phyloP scores from a whole-genome alignment of 768 basidiomycete species.

The Lactarius pseudohatsudake region DNA sequence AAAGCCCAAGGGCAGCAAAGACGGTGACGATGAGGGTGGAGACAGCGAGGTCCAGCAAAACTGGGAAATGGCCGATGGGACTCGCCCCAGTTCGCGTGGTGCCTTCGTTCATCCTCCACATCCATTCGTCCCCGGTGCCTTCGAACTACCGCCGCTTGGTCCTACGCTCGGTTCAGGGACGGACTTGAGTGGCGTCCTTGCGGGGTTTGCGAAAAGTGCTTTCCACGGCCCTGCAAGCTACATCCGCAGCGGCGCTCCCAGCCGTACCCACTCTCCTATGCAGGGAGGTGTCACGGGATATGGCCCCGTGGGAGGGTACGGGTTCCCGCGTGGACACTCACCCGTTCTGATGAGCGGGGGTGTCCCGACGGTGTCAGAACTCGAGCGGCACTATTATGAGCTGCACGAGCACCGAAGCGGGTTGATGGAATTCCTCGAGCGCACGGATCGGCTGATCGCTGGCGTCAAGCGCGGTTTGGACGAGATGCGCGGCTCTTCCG shows the following conservation, averaged over 20 bases:
- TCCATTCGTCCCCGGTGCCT: constrained; percentile 41
- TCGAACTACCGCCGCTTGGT: constrained; percentile 58
- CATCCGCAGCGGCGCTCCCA: constrained; percentile 61
- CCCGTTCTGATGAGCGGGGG: constrained; percentile 40
- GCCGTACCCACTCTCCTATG: constrained; percentile 70
- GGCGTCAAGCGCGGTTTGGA: constrained; percentile 74
- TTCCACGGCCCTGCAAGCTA: constrained; percentile 50
- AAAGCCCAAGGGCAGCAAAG: constrained; percentile 32
- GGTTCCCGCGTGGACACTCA: constrained; percentile 45
- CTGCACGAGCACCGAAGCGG: constrained; percentile 60
- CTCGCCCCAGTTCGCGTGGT: constrained; percentile 23
- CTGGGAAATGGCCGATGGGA: constrained; percentile 23
- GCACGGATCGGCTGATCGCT: constrained; percentile 71
- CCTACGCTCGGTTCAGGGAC: constrained; percentile 39
- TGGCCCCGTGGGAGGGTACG: constrained; percentile 30
- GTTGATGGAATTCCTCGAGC: constrained; percentile 72
- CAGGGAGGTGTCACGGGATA: constrained; percentile 44
- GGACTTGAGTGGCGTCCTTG: constrained; percentile 21
- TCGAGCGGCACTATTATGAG: constrained; percentile 70
- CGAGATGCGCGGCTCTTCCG: constrained; percentile 55
- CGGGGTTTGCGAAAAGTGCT: constrained; percentile 18
- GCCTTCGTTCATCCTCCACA: constrained; percentile 26
- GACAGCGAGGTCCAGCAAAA: constrained; percentile 26
- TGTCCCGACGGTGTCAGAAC: constrained; percentile 54
- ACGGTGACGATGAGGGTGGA: constrained; percentile 31